A percentile compares a stretch with the other conserved stretches of the same genome.
These are phyloP conservation scores for Coelastrella sp. DNA, from an alignment of 139 green algal genomes.

Conservation along the genomic window DNA sequence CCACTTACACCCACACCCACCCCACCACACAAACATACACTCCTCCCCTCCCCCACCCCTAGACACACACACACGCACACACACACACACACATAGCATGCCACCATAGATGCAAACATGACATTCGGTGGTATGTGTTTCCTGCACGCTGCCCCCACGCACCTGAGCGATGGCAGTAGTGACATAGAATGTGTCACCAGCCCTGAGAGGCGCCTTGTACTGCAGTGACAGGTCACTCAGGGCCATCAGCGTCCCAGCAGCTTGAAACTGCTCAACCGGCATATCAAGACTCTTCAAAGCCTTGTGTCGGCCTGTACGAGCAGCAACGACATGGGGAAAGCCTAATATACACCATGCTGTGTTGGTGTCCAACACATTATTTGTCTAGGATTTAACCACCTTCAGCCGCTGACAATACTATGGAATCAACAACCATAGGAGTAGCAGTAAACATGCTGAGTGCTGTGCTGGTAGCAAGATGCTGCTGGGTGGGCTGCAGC, in stretches of 20 bases:
- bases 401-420: background rate
- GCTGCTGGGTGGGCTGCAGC: background rate
- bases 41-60: no score
- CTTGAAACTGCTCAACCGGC: conserved; percentile 33
- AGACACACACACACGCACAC: no score
- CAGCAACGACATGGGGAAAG: background rate
- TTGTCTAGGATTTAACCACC: no score
- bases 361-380: no score
- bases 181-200: conserved; percentile 41
- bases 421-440: background rate
- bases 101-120: no score
- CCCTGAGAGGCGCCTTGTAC: conserved; percentile 47
- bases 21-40: no score
- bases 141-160: background rate
- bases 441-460: background rate
- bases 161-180: conserved; percentile 40
- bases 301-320: conserved; percentile 34
- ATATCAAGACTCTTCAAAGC: conserved; percentile 11
- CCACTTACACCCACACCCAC: no score
- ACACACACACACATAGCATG: no score
- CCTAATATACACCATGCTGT: background rate
- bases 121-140: no score
- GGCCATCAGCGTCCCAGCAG: conserved; percentile 31
- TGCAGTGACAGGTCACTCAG: conserved; percentile 48
- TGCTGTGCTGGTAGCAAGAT: background rate